Conservation (phyloP, 2,329 filamentous ascomycete genomes). For the Colletotrichum chlorophyti region DNA sequence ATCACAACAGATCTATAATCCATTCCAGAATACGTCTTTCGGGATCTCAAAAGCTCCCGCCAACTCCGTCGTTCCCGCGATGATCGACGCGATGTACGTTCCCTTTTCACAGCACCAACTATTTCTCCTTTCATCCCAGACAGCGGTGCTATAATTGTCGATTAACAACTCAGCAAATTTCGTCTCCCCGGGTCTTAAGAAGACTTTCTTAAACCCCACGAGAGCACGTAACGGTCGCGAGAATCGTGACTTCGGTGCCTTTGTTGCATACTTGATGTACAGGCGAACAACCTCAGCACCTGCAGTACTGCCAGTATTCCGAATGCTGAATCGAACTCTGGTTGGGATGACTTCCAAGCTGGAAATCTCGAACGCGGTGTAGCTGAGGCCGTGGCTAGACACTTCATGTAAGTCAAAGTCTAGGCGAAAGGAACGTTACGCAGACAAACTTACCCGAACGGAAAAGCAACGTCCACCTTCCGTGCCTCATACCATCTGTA, state of each 20-base stretch:
- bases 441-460: constrained; percentile 58
- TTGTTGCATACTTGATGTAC: constrained; percentile 47
- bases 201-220: constrained; percentile 64
- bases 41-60: constrained; percentile 60
- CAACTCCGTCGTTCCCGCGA: constrained; percentile 52
- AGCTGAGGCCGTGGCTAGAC: constrained; percentile 68
- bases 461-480: constrained; percentile 64
- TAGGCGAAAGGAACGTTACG: too few species aligned
- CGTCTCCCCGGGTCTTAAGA: constrained; percentile 64
- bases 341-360: constrained; percentile 47
- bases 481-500: constrained; percentile 75
- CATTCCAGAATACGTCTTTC: constrained; percentile 72
- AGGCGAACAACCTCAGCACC: constrained; percentile 57
- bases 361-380: constrained; percentile 66
- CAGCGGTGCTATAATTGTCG: constrained; percentile 69
- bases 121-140: constrained; percentile 72
- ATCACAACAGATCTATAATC: constrained; percentile 49
- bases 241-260: constrained; percentile 51
- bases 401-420: neutral
- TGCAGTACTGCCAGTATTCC: constrained; percentile 57
- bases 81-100: constrained; percentile 66
- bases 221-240: constrained; percentile 59
- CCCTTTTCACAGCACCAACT: constrained; percentile 74
- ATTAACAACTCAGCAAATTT: constrained; percentile 61
- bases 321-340: constrained; percentile 53